phyloP scores from a whole-genome alignment of 1,284 basidiomycete species.

The Marasmius sp. region DNA sequence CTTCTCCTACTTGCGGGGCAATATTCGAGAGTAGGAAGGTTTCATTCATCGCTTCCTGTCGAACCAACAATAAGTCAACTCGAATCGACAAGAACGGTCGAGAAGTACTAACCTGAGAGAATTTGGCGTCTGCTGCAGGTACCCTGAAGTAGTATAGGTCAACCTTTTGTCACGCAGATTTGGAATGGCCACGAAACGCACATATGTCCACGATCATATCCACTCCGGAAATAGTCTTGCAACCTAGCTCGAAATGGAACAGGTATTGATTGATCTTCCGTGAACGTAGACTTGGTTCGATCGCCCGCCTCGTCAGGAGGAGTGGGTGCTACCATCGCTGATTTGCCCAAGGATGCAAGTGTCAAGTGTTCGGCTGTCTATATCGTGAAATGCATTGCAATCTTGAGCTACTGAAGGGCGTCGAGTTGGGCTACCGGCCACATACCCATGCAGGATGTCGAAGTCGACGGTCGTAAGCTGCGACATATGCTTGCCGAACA shows the following conservation, averaged over 20 bases:
- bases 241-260: slow-evolving; percentile 81
- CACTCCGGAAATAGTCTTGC: slow-evolving; percentile 89
- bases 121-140: slow-evolving; percentile 96
- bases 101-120: slow-evolving; percentile 56
- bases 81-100: neutral
- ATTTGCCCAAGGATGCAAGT: slow-evolving; percentile 66
- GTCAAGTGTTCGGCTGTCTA: slow-evolving; percentile 94
- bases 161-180: neutral
- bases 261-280: slow-evolving; percentile 83
- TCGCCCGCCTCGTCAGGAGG: slow-evolving; percentile 53
- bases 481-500: slow-evolving; percentile 80
- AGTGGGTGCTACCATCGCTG: slow-evolving; percentile 28
- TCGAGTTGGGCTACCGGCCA: slow-evolving; percentile 3
- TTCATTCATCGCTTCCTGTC: slow-evolving; percentile 91
- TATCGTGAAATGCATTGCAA: neutral
- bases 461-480: slow-evolving; percentile 88
- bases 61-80: neutral
- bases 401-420: neutral
- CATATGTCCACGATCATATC: slow-evolving; percentile 98
- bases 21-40: slow-evolving; percentile 96
- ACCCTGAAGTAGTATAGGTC: slow-evolving; percentile 54
- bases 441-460: slow-evolving; percentile 92
- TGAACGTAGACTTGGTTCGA: slow-evolving; percentile 79
- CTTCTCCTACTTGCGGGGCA: slow-evolving; percentile 95
- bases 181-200: slow-evolving; percentile 32